Percentiles rank a stretch among this genome's conserved stretches.
Evolutionary conservation across 108 stramenopile species (phyloP).

Genomic region (Skeletonema potamos): DNA sequence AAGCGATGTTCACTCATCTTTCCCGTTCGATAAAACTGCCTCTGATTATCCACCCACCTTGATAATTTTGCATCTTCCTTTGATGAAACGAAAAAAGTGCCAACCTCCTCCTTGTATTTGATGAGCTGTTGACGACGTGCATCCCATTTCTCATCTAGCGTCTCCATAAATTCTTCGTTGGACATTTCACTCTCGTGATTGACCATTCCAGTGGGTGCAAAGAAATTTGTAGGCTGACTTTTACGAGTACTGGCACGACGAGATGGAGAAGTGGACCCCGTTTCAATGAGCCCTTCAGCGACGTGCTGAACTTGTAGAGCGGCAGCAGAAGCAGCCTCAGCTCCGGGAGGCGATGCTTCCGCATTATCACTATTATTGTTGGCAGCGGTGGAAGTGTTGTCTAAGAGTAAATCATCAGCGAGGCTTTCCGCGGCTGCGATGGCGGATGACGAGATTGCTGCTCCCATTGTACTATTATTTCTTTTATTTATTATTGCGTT

Average conservation of each 20-base stretch:
- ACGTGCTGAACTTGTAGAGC: not conserved
- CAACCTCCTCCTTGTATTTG: constrained; percentile 36
- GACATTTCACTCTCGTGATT: not conserved
- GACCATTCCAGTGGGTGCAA: not conserved
- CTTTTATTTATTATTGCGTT: too few species aligned
- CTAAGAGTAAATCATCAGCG: not conserved
- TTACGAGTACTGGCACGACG: not conserved
- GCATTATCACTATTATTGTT: not conserved
- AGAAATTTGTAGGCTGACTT: not conserved
- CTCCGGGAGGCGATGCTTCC: not conserved
- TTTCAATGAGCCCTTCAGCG: too few species aligned
- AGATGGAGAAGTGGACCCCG: not conserved
- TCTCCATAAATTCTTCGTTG: constrained; percentile 1
- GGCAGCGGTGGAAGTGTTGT: not conserved
- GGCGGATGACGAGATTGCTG: not conserved
- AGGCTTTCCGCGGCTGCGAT: not conserved
- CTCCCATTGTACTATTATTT: not conserved
- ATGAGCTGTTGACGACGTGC: not conserved
- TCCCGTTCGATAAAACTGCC: constrained; percentile 8
- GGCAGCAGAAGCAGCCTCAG: not conserved
- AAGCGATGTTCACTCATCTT: constrained; percentile 3
- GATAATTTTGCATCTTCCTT: constrained; percentile 18
- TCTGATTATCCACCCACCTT: constrained; percentile 35
- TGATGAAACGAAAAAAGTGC: constrained; percentile 36
- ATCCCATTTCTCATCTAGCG: not conserved